Percentiles rank a stretch among this genome's conserved stretches.
phyloP scores from a whole-genome alignment of 2,329 filamentous ascomycete species.

The Aspergillus ochraceus region DNA sequence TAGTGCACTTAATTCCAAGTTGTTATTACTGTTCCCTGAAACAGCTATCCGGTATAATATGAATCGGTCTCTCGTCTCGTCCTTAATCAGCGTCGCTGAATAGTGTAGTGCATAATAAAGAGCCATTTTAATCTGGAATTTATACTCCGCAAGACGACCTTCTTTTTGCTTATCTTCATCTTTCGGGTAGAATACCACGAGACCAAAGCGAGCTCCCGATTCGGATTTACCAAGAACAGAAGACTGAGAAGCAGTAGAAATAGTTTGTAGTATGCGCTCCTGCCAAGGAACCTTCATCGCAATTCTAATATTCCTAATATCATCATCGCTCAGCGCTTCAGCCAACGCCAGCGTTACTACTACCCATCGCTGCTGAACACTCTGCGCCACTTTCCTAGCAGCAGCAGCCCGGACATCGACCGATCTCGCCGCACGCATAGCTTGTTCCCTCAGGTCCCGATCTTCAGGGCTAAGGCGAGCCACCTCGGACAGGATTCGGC shows the following conservation, averaged over 20 bases:
- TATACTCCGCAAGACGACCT: slow-evolving; percentile 6
- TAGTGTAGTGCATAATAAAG: slow-evolving; percentile 12
- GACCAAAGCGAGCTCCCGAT: slow-evolving; percentile 9
- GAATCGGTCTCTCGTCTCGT: slow-evolving; percentile 9
- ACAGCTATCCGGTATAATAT: slow-evolving; percentile 10
- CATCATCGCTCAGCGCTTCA: slow-evolving; percentile 7
- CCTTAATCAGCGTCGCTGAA: slow-evolving; percentile 5
- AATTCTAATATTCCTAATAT: slow-evolving; percentile 10
- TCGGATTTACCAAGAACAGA: not conserved
- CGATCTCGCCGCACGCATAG: slow-evolving; percentile 11
- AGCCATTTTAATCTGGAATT: slow-evolving; percentile 12
- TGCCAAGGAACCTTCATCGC: slow-evolving; percentile 15
- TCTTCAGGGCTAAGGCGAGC: slow-evolving; percentile 10
- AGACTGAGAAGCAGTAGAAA: not conserved
- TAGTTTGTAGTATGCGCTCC: slow-evolving; percentile 9
- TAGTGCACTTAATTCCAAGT: slow-evolving; percentile 4
- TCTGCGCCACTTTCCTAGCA: slow-evolving; percentile 5
- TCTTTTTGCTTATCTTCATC: not conserved
- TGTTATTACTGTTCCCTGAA: not conserved
- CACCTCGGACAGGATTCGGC: slow-evolving; percentile 5
- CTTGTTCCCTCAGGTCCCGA: slow-evolving; percentile 12
- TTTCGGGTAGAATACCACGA: slow-evolving; percentile 10
- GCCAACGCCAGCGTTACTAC: not conserved
- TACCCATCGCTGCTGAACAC: slow-evolving; percentile 4
- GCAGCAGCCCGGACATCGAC: slow-evolving; percentile 9